Evolutionary conservation across 2,329 filamentous ascomycete species (phyloP).

Genomic region (Fusarium aywerte): DNA sequence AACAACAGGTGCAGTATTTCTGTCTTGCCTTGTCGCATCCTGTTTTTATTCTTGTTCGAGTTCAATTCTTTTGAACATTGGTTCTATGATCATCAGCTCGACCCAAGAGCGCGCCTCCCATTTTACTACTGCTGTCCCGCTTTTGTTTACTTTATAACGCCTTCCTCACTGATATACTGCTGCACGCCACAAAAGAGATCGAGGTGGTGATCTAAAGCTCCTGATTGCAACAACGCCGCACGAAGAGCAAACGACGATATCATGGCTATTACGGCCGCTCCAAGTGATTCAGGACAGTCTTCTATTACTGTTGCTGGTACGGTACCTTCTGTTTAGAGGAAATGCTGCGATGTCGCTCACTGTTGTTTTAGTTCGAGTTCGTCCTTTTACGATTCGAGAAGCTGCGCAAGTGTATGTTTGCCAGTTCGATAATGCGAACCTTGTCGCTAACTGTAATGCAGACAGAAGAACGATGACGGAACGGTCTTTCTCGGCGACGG

Average conservation of each 20-base stretch:
- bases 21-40: slow-evolving; percentile 45
- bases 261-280: slow-evolving; percentile 39
- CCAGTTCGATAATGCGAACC: not conserved
- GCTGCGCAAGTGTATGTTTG: slow-evolving; percentile 81
- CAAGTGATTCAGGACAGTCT: slow-evolving; percentile 53
- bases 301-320: slow-evolving; percentile 70
- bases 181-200: slow-evolving; percentile 3
- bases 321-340: slow-evolving; percentile 18
- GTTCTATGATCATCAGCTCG: slow-evolving; percentile 36
- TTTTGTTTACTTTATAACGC: slow-evolving; percentile 39
- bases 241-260: slow-evolving; percentile 1
- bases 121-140: slow-evolving; percentile 20
- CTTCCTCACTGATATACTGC: not conserved
- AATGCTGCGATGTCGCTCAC: slow-evolving; percentile 43
- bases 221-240: not conserved
- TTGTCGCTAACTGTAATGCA: slow-evolving; percentile 45
- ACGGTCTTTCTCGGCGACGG: slow-evolving; percentile 96
- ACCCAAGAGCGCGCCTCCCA: slow-evolving; percentile 29
- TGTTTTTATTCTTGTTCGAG: slow-evolving; percentile 17
- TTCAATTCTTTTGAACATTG: slow-evolving; percentile 32
- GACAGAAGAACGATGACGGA: slow-evolving; percentile 79
- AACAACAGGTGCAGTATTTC: slow-evolving; percentile 24
- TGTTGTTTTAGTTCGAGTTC: slow-evolving; percentile 68
- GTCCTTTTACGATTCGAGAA: slow-evolving; percentile 86
- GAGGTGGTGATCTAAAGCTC: slow-evolving; percentile 8